A percentile compares a stretch with the other conserved stretches of the same genome.
Conservation (phyloP, 805 yeast species). For the Barnettozyma californica region DNA sequence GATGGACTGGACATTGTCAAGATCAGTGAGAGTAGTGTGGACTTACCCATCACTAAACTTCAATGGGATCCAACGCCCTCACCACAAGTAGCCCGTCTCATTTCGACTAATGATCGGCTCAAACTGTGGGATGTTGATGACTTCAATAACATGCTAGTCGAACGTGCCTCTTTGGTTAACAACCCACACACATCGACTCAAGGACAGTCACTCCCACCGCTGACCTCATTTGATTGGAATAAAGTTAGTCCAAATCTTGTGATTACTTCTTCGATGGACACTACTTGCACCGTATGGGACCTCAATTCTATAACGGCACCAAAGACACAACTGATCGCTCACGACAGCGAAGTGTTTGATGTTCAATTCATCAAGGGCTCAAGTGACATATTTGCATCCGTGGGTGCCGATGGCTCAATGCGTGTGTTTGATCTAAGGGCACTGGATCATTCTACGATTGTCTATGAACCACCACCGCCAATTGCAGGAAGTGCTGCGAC, state of each 20-base stretch:
- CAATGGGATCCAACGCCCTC: constrained; percentile 58
- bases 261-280: constrained; percentile 86
- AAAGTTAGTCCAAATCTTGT: constrained; percentile 58
- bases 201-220: constrained; percentile 60
- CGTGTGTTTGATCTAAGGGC: constrained; percentile 87
- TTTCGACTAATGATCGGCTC: constrained; percentile 69
- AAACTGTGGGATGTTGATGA: constrained; percentile 57
- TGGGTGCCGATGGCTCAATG: constrained; percentile 93
- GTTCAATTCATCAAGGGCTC: constrained; percentile 76
- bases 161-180: constrained; percentile 35
- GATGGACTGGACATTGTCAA: constrained; percentile 38
- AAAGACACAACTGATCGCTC: constrained; percentile 92
- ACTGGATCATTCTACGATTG: constrained; percentile 89
- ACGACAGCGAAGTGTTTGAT: constrained; percentile 91
- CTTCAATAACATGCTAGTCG: constrained; percentile 29
- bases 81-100: constrained; percentile 39
- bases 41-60: constrained; percentile 65
- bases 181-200: constrained; percentile 37
- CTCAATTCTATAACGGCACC: constrained; percentile 57
- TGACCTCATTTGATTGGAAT: constrained; percentile 95
- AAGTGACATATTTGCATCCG: constrained; percentile 78
- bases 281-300: constrained; percentile 98
- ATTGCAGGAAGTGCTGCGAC: background rate
- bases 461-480: constrained; percentile 65
- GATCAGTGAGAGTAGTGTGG: constrained; percentile 47